Evolutionary conservation across 345 rosid genomes (phyloP).

Genomic region (Hibiscus syriacus): DNA sequence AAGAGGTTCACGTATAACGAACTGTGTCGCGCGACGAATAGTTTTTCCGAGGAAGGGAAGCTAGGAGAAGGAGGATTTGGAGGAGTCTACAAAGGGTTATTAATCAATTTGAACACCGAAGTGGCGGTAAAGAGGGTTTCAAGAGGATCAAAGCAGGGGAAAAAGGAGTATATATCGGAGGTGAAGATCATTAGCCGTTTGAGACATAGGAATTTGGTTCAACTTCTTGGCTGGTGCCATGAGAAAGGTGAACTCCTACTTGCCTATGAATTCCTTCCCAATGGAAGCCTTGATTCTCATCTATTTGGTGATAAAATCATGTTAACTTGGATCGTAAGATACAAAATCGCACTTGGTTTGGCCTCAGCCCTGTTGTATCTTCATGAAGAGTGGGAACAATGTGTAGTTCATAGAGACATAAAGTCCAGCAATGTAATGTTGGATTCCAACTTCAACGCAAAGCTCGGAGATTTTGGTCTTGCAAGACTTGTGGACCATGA

Average conservation of each 20-base stretch:
- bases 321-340: slow-evolving; percentile 28
- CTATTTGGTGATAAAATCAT: slow-evolving; percentile 25
- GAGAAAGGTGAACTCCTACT: slow-evolving; percentile 37
- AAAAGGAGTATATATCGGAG: slow-evolving; percentile 38
- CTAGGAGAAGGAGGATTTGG: slow-evolving; percentile 58
- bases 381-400: slow-evolving; percentile 54
- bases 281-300: slow-evolving; percentile 46
- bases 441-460: slow-evolving; percentile 43
- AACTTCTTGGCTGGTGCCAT: slow-evolving; percentile 52
- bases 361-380: slow-evolving; percentile 42
- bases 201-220: slow-evolving; percentile 47
- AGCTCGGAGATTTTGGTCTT: slow-evolving; percentile 47
- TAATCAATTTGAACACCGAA: slow-evolving; percentile 16
- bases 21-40: slow-evolving; percentile 29
- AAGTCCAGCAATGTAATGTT: slow-evolving; percentile 45
- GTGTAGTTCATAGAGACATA: slow-evolving; percentile 45
- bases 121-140: slow-evolving; percentile 53
- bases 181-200: slow-evolving; percentile 47
- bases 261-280: slow-evolving; percentile 49
- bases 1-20: slow-evolving; percentile 35
- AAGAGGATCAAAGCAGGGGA: slow-evolving; percentile 34
- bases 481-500: slow-evolving; percentile 29
- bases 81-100: slow-evolving; percentile 42
- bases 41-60: slow-evolving; percentile 33
- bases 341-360: slow-evolving; percentile 38